Conservation (phyloP, 1,284 basidiomycete genomes). For the Melampsora abietis-canadensis region DNA sequence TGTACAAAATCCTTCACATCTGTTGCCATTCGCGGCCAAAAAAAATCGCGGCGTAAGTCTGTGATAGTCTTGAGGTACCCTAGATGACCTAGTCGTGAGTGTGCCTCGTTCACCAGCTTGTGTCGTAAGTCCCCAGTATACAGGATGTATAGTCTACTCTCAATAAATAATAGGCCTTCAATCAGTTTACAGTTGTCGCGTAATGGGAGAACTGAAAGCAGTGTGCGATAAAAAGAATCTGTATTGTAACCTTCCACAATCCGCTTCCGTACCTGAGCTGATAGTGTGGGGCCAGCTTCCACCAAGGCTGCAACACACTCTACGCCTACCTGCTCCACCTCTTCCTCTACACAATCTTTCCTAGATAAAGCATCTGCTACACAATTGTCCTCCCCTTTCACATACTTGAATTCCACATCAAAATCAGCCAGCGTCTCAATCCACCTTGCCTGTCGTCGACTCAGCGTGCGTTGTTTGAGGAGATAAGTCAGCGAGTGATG, state of each 20-base stretch:
- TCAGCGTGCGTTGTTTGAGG: slow-evolving; percentile 1
- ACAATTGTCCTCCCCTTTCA: background rate
- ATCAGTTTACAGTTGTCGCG: background rate
- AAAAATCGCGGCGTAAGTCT: slow-evolving; percentile 4
- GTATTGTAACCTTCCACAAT: background rate
- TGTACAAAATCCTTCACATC: background rate
- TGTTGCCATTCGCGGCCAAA: background rate
- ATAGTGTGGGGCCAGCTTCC: no score
- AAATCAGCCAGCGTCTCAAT: slow-evolving; percentile 1
- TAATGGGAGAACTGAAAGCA: background rate
- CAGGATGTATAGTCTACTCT: background rate
- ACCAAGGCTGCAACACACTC: no score
- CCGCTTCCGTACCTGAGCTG: no score
- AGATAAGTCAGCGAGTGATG: slow-evolving; percentile 6
- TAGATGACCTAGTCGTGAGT: background rate
- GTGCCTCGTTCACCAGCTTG: background rate
- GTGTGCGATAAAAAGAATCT: background rate
- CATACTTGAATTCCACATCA: slow-evolving; percentile 1
- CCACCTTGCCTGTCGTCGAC: background rate
- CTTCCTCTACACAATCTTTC: background rate
- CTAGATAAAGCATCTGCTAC: background rate
- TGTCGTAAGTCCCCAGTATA: background rate
- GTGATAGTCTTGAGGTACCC: background rate
- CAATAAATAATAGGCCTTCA: background rate
- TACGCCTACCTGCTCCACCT: no score